phyloP scores from a whole-genome alignment of 2,329 filamentous ascomycete genomes.

The Cercospora sesami region DNA sequence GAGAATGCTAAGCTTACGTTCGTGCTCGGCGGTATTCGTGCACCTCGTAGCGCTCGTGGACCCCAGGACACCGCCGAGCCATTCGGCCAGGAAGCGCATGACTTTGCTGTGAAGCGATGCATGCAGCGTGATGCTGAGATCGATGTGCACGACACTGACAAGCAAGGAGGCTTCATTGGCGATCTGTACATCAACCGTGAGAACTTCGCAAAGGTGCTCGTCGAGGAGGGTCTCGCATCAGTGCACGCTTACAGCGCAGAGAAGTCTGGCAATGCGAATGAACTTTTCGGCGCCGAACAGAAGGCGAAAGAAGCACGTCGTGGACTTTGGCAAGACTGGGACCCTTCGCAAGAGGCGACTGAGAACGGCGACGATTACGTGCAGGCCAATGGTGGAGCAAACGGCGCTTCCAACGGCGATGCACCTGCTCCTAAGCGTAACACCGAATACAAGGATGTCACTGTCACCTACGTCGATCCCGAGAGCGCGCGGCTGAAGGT shows the following conservation, averaged over 20 bases:
- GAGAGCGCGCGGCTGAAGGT: constrained; percentile 80
- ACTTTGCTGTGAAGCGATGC: constrained; percentile 83
- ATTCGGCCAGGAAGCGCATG: constrained; percentile 90
- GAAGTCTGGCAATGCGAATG: constrained; percentile 83
- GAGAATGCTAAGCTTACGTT: constrained; percentile 94
- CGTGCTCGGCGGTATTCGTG: constrained; percentile 88
- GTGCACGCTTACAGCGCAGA: constrained; percentile 96
- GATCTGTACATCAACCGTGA: constrained; percentile 91
- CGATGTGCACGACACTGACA: constrained; percentile 91
- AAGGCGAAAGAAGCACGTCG: constrained; percentile 85
- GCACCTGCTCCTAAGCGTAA: constrained; percentile 56
- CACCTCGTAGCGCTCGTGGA: constrained; percentile 80
- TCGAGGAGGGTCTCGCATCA: constrained; percentile 89
- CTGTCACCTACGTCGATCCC: constrained; percentile 83
- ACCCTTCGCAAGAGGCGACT: constrained; percentile 79
- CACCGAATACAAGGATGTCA: constrained; percentile 91
- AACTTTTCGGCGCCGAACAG: constrained; percentile 84
- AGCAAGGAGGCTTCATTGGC: constrained; percentile 95
- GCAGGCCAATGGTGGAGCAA: constrained; percentile 48
- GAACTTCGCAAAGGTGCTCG: constrained; percentile 87
- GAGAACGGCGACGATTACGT: constrained; percentile 45
- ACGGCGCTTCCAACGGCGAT: constrained; percentile 50
- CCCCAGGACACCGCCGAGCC: constrained; percentile 82
- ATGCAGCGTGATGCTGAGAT: constrained; percentile 96
- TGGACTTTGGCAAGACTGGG: constrained; percentile 91